Percentiles rank a stretch among this genome's conserved stretches.
These are phyloP conservation scores for Russula brevipes DNA, from an alignment of 768 basidiomycete species.

Conservation along the genomic window DNA sequence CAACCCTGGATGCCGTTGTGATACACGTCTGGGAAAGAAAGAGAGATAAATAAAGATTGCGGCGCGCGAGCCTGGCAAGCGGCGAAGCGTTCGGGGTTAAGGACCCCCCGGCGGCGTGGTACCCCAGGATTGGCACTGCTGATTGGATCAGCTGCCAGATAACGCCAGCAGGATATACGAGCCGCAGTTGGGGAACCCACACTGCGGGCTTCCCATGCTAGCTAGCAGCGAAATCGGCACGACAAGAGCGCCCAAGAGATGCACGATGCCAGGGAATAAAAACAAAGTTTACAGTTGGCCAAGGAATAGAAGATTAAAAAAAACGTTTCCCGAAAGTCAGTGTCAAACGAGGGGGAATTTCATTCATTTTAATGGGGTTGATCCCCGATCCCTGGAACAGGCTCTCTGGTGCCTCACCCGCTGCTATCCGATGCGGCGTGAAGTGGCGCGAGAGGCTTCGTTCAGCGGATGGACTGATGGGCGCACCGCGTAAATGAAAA, in stretches of 20 bases:
- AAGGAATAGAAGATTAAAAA: not conserved
- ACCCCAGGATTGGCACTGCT: conserved; percentile 4
- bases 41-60: not conserved
- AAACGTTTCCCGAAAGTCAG: not conserved
- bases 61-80: not conserved
- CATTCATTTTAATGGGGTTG: not conserved
- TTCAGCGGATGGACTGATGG: not conserved
- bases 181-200: not conserved
- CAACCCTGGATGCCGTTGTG: not conserved
- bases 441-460: not conserved
- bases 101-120: not conserved
- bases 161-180: conserved; percentile 7
- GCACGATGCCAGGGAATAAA: not conserved
- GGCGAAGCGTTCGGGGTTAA: not conserved
- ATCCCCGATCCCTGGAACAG: not conserved
- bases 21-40: not conserved
- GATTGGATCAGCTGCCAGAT: not conserved
- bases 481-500: not conserved
- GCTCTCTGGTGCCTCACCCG: not conserved
- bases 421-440: not conserved
- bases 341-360: not conserved
- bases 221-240: not conserved
- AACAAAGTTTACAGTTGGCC: conserved; percentile 22
- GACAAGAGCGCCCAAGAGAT: conserved; percentile 1
- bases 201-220: too few relatives aligned